These are phyloP conservation scores for Digitaria exilis DNA, from an alignment of 202 grass and related monocot genomes.

Conservation along the genomic window DNA sequence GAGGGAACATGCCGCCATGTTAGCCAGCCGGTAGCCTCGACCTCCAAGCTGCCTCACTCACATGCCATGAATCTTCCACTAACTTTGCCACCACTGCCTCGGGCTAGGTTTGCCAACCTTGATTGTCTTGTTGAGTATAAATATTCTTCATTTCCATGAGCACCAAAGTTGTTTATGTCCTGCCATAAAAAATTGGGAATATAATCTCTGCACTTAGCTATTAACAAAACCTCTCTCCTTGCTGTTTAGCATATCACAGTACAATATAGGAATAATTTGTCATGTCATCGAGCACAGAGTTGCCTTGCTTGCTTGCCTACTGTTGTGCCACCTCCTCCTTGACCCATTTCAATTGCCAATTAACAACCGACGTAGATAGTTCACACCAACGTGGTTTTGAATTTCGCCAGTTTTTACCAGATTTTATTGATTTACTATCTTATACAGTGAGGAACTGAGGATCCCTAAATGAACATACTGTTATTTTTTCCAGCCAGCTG, in stretches of 20 bases:
- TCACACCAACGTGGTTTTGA: no score
- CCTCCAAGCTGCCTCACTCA: constrained; percentile 43
- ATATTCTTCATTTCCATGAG: not conserved
- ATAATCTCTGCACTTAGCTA: not conserved
- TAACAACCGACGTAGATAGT: not conserved
- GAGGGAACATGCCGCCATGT: constrained; percentile 55
- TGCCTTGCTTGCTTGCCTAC: not conserved
- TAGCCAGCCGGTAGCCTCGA: constrained; percentile 30
- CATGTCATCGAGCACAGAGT: not conserved
- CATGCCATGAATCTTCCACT: constrained; percentile 41
- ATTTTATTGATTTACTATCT: no score
- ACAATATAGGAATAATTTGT: not conserved
- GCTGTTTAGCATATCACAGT: not conserved
- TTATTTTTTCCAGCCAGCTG: no score
- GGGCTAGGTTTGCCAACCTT: not conserved
- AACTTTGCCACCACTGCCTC: constrained; percentile 19
- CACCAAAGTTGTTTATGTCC: not conserved
- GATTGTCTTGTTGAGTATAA: not conserved
- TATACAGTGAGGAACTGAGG: no score
- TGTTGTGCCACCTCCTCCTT: not conserved
- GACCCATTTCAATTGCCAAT: not conserved
- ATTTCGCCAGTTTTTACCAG: no score
- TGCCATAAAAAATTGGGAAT: constrained; percentile 13
- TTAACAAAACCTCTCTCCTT: not conserved
- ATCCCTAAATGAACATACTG: no score